Evolutionary conservation across 2,329 filamentous ascomycete genomes (phyloP).

Genomic region (Talaromyces sp.): DNA sequence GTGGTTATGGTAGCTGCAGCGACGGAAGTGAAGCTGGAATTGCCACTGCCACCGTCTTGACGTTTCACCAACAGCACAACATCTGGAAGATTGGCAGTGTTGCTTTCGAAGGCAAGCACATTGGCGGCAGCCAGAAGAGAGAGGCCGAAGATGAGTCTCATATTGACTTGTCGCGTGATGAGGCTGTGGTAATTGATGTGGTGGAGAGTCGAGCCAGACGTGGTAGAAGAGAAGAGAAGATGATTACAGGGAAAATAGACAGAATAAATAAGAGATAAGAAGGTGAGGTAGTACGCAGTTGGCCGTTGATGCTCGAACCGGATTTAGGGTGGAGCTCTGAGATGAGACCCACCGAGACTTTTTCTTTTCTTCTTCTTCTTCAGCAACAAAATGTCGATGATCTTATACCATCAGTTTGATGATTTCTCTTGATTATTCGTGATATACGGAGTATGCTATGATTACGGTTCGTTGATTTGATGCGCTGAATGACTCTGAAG

Average conservation of each 20-base stretch:
- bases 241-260: background rate
- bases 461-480: background rate
- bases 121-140: slow-evolving; percentile 10
- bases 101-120: slow-evolving; percentile 9
- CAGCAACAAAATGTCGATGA: background rate
- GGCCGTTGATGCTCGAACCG: background rate
- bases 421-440: background rate
- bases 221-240: background rate
- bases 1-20: background rate
- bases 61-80: slow-evolving; percentile 2
- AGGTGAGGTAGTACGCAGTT: background rate
- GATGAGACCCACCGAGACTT: background rate
- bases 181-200: background rate
- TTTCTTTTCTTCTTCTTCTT: background rate
- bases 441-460: background rate
- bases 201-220: background rate
- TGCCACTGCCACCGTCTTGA: slow-evolving; percentile 4
- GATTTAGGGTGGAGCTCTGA: slow-evolving; percentile 10
- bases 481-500: background rate
- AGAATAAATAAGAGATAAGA: slow-evolving; percentile 1
- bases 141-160: slow-evolving; percentile 14
- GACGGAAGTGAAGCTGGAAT: slow-evolving; percentile 7
- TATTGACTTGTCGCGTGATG: slow-evolving; percentile 2
- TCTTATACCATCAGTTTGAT: background rate
- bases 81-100: background rate